Evolutionary conservation across 345 rosid genomes (phyloP).

Genomic region (Isatis tinctoria): DNA sequence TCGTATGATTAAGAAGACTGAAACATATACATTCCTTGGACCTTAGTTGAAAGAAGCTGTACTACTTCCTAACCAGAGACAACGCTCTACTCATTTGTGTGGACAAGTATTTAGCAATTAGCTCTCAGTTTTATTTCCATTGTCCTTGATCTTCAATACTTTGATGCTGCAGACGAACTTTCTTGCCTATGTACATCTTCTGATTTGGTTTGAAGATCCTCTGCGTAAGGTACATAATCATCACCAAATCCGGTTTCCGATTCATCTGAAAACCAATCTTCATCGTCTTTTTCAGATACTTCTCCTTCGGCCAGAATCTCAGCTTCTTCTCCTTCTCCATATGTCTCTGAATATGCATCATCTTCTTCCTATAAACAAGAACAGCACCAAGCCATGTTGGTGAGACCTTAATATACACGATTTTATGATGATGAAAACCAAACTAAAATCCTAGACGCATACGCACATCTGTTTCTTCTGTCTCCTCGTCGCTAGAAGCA

Average conservation of each 20-base stretch:
- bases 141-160: background rate
- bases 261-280: constrained; percentile 8
- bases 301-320: background rate
- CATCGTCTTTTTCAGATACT: background rate
- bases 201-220: constrained; percentile 2
- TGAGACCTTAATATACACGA: constrained; percentile 5
- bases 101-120: background rate
- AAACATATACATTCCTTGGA: background rate
- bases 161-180: background rate
- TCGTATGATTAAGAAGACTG: background rate
- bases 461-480: constrained; percentile 30
- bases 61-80: background rate
- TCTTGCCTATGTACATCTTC: background rate
- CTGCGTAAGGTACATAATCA: background rate
- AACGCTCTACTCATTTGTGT: background rate
- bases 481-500: constrained; percentile 57
- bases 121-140: background rate
- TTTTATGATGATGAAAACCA: too few species aligned
- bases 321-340: constrained; percentile 34
- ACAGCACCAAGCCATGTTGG: constrained; percentile 6
- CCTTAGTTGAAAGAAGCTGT: background rate
- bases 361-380: constrained; percentile 46
- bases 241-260: constrained; percentile 1
- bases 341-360: constrained; percentile 33
- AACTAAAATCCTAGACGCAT: background rate